Conservation (phyloP, 148 eudicot genomes). For the Beta vulgaris region DNA sequence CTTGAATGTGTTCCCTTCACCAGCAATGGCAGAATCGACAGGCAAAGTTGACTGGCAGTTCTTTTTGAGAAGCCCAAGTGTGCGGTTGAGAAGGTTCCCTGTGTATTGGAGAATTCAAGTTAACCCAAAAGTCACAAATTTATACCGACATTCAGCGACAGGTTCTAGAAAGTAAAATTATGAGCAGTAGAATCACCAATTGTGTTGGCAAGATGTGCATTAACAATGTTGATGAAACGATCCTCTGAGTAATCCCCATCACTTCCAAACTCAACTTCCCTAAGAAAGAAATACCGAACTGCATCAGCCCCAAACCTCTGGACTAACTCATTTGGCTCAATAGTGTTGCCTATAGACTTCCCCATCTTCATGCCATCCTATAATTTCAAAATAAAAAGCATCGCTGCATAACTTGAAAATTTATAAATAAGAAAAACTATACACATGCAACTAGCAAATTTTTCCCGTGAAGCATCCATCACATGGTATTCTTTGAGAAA, state of each 20-base stretch:
- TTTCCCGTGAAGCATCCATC: slow-evolving; percentile 6
- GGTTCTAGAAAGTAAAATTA: background rate
- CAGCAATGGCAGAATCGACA: slow-evolving; percentile 74
- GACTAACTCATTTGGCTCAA: slow-evolving; percentile 94
- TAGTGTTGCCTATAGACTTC: slow-evolving; percentile 89
- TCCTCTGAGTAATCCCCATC: slow-evolving; percentile 99
- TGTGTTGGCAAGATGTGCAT: slow-evolving; percentile 97
- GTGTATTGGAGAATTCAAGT: slow-evolving; percentile 19
- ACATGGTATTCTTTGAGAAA: background rate
- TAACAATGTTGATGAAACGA: slow-evolving; percentile 83
- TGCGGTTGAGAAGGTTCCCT: slow-evolving; percentile 98
- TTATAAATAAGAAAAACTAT: slow-evolving; percentile 38
- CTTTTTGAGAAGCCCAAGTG: slow-evolving; percentile 94
- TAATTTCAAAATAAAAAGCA: slow-evolving; percentile 56
- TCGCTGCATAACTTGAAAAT: slow-evolving; percentile 68
- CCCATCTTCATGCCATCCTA: slow-evolving; percentile 99
- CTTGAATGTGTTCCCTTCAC: slow-evolving; percentile 80
- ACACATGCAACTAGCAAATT: slow-evolving; percentile 6
- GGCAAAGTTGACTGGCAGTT: slow-evolving; percentile 87
- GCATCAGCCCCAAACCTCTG: slow-evolving; percentile 90
- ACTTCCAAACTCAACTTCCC: slow-evolving; percentile 94
- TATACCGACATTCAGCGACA: slow-evolving; percentile 8
- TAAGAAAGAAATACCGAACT: slow-evolving; percentile 92
- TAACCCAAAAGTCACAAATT: background rate
- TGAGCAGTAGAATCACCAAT: slow-evolving; percentile 54